Evolutionary conservation across 148 eudicot genomes (phyloP).

Genomic region (Vaccinium vitisidaea): DNA sequence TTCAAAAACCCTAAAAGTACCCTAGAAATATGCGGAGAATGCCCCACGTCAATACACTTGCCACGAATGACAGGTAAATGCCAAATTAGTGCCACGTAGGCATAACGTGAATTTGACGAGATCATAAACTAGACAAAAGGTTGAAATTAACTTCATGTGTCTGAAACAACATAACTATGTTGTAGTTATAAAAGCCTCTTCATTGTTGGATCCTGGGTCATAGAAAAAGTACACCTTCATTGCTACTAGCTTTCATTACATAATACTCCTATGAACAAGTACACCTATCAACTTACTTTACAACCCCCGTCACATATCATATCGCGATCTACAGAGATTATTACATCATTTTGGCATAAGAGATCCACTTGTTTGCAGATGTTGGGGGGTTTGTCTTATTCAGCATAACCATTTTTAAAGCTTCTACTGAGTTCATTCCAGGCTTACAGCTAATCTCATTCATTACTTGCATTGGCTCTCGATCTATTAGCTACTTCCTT

Average conservation of each 20-base stretch:
- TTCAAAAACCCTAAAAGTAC: no score
- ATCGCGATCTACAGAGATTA: constrained; percentile 2
- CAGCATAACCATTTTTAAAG: constrained; percentile 19
- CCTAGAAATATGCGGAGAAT: no score
- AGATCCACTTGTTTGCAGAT: constrained; percentile 18
- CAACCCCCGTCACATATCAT: background rate
- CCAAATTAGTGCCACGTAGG: no score
- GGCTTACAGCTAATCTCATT: constrained; percentile 17
- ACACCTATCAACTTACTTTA: constrained; percentile 10
- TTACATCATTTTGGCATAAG: background rate
- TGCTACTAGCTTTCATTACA: background rate
- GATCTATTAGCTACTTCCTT: background rate
- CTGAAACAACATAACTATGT: background rate
- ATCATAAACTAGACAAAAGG: no score
- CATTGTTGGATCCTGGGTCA: no score
- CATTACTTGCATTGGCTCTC: constrained; percentile 13
- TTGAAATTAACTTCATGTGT: background rate
- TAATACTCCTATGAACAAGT: background rate
- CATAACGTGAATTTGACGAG: no score
- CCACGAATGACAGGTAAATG: no score
- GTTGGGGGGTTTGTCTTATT: constrained; percentile 17
- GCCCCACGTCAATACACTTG: no score
- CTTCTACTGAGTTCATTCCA: constrained; percentile 1
- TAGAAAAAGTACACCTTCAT: background rate
- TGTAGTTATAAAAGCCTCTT: background rate